Base-by-base conservation (phyloP, 1,139 yeast species). In the Geotrichum macrosporum region DNA sequence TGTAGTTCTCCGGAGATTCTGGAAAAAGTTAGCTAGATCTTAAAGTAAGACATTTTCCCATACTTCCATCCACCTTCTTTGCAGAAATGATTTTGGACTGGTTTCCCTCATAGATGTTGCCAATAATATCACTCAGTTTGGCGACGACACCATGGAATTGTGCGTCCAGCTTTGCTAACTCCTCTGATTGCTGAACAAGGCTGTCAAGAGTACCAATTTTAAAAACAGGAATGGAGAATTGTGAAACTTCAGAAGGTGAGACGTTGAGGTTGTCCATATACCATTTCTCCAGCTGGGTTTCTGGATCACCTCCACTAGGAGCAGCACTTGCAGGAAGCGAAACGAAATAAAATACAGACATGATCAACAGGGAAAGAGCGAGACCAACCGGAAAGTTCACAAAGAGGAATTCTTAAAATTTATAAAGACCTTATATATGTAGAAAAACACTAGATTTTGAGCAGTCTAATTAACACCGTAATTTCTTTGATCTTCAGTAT, bases 201-300 rank as follows among this genome's bases (percentile, higher is more conserved):
- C 89, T 82, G 68, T 94, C 99, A 62, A 92, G 75, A 2, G 97
- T 89, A 30, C 97, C 97, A 56, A 92, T 86, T 67, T 92, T 94
- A 67, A 92, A 89, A 55, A 76, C 80, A n/a, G 97, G 98, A 46
- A 88, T 73, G 35, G 72, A 70, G 53, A 85, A 77, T 48, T 69
- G 69, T 50, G 66, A 62, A 40, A 59, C 58, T 18, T 50, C 54
- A 45, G 56, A 46, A 41, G 50, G 43, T 21, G 55, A 54, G 13
- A 63, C 46, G 21, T 36, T 42, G 32, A 56, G 38, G 31, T 63
- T 56, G 46, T 60, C 57, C 46, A 57, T 50, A 50, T 65, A 52
- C 72, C 77, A 76, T 64, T 39, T 63, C 57, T 53, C 67, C 62
- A 51, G 65, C 61, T 65, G 65, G 26, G 63, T 64, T 60, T 56